A percentile compares a stretch with the other conserved stretches of the same genome.
phyloP scores from a whole-genome alignment of 2,329 filamentous ascomycete genomes.

The Grosmannia serpens region DNA sequence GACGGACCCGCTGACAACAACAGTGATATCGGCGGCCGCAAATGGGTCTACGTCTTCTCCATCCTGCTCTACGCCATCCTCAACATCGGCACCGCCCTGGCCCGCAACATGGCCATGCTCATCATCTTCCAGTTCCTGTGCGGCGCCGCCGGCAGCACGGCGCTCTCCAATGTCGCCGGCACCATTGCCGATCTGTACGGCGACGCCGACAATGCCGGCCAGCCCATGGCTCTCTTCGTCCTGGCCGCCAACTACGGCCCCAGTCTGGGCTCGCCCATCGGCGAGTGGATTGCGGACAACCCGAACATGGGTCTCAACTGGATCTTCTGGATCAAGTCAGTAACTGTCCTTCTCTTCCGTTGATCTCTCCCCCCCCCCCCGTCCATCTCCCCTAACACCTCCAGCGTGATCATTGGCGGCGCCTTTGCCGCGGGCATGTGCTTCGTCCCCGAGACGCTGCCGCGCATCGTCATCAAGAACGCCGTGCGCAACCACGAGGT shows the following conservation, averaged over 20 bases:
- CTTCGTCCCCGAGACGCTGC: constrained; percentile 6
- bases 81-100: constrained; percentile 7
- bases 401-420: constrained; percentile 6
- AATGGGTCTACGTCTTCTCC: constrained; percentile 6
- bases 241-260: constrained; percentile 4
- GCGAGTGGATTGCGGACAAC: constrained; percentile 7
- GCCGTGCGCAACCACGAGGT: neutral
- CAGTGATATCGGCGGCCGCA: constrained; percentile 6
- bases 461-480: constrained; percentile 3
- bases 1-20: neutral
- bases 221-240: constrained; percentile 7
- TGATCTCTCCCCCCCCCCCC: no score
- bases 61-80: constrained; percentile 5
- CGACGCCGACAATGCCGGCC: constrained; percentile 5
- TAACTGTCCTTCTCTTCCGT: neutral
- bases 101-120: constrained; percentile 6
- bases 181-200: constrained; percentile 6
- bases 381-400: neutral
- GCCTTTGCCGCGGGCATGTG: constrained; percentile 1
- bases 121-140: constrained; percentile 9
- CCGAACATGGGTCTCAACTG: constrained; percentile 6
- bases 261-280: constrained; percentile 5
- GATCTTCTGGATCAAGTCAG: constrained; percentile 9
- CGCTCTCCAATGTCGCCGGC: constrained; percentile 6
- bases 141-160: constrained; percentile 6